Percentiles rank a stretch among this genome's conserved stretches.
Conservation (phyloP, 441 rosid species). For the Jatropha podagrica region DNA sequence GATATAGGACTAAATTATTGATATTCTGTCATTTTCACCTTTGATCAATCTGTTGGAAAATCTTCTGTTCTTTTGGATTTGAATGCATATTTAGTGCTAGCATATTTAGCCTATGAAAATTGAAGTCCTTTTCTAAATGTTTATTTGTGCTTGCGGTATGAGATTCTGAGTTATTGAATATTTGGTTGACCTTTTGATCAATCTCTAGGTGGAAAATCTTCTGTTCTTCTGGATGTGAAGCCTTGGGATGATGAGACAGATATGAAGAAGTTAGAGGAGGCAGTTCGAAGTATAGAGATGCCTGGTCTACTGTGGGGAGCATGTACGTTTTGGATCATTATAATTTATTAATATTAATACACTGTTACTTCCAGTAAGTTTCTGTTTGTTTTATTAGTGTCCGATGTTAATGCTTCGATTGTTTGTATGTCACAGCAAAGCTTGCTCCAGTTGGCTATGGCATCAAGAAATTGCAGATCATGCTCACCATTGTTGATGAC, state of each 20-base stretch:
- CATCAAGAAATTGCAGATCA: conserved; percentile 86
- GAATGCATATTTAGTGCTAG: too few relatives aligned
- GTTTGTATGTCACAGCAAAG: conserved; percentile 52
- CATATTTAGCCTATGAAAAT: background rate
- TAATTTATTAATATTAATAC: background rate
- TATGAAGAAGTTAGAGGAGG: conserved; percentile 95
- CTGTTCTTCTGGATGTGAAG: conserved; percentile 79
- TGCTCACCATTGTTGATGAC: conserved; percentile 90
- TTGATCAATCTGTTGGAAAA: too few relatives aligned
- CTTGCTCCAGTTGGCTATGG: conserved; percentile 91
- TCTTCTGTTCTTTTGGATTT: too few relatives aligned
- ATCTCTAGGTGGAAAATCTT: conserved; percentile 79
- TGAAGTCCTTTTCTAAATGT: background rate
- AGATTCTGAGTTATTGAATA: background rate
- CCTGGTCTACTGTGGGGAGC: conserved; percentile 96
- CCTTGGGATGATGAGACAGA: conserved; percentile 99
- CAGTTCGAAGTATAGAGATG: conserved; percentile 66
- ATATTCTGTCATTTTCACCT: too few relatives aligned
- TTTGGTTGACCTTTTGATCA: background rate
- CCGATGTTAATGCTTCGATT: background rate
- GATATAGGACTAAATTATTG: too few relatives aligned
- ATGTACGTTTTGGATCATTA: conserved; percentile 40
- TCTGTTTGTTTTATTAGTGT: background rate
- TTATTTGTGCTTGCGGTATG: too few relatives aligned
- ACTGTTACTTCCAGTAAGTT: background rate